Evolutionary conservation across 2,329 filamentous ascomycete genomes (phyloP).

Genomic region (Botrytis elliptica): DNA sequence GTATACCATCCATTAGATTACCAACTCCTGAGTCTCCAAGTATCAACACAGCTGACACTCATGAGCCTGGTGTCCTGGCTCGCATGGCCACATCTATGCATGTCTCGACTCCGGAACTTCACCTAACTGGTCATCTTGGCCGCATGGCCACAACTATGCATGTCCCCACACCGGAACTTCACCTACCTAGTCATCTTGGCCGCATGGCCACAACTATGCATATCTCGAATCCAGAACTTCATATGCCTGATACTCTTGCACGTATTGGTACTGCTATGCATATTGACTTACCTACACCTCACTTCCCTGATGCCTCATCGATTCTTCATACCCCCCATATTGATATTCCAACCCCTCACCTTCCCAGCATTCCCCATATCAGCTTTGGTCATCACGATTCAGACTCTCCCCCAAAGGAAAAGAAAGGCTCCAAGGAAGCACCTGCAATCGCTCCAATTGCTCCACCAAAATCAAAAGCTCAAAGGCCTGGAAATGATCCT

Average conservation of each 20-base stretch:
- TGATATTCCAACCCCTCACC: not conserved
- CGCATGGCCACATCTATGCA: not conserved
- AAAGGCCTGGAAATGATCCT: not conserved
- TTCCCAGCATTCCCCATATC: conserved; percentile 7
- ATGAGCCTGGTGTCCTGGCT: not conserved
- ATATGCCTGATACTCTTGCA: not conserved
- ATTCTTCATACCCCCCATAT: conserved; percentile 10
- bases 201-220: not conserved
- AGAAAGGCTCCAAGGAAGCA: not conserved
- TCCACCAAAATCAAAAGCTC: not conserved
- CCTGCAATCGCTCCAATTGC: not conserved
- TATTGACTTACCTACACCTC: conserved; percentile 1
- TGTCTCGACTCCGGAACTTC: not conserved
- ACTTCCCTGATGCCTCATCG: not conserved
- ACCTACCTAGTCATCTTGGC: not conserved
- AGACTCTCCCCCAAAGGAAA: not conserved
- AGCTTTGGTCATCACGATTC: not conserved
- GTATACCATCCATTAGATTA: not conserved
- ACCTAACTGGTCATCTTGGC: not conserved
- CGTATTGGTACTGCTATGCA: not conserved
- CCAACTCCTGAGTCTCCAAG: not conserved
- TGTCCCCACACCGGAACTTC: not conserved
- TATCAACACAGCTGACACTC: too few species aligned
- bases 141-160: not conserved
- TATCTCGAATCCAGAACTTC: not conserved